Conservation (phyloP, 1,284 basidiomycete genomes). For the Waitea zeae region DNA sequence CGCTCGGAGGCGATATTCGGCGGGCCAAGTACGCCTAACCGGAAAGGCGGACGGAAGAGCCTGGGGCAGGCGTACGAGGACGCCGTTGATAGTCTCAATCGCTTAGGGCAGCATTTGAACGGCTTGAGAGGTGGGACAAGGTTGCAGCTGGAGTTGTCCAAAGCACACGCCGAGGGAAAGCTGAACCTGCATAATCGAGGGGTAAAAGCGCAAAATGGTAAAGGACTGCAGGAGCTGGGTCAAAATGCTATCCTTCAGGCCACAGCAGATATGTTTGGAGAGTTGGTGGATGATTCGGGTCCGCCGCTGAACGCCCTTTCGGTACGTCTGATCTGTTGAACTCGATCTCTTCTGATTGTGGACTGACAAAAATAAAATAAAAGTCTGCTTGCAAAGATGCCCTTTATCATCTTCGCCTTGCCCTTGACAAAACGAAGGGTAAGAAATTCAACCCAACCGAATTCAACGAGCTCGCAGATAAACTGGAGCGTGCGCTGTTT, state of each 20-base stretch:
- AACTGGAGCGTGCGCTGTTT: slow-evolving; percentile 50
- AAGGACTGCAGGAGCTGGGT: slow-evolving; percentile 13
- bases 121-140: slow-evolving; percentile 72
- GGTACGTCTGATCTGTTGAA: no score
- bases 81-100: slow-evolving; percentile 67
- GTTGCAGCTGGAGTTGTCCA: slow-evolving; percentile 67
- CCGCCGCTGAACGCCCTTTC: slow-evolving; percentile 63
- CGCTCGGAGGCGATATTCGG: slow-evolving; percentile 59
- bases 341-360: no score
- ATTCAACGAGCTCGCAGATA: slow-evolving; percentile 48
- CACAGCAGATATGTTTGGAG: slow-evolving; percentile 65
- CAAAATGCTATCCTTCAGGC: slow-evolving; percentile 40
- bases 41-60: slow-evolving; percentile 15
- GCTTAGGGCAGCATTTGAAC: slow-evolving; percentile 82
- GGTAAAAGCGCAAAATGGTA: slow-evolving; percentile 11
- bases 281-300: slow-evolving; percentile 71
- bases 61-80: slow-evolving; percentile 60
- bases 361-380: no score
- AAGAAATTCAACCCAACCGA: slow-evolving; percentile 9
- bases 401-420: no score
- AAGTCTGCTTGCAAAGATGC: no score
- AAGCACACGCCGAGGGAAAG: slow-evolving; percentile 41
- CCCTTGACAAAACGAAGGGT: no score
- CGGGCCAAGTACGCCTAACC: slow-evolving; percentile 17
- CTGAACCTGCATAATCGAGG: slow-evolving; percentile 22